Evolutionary conservation across 1,284 basidiomycete species (phyloP).

Genomic region (Coriolopsis trogii): DNA sequence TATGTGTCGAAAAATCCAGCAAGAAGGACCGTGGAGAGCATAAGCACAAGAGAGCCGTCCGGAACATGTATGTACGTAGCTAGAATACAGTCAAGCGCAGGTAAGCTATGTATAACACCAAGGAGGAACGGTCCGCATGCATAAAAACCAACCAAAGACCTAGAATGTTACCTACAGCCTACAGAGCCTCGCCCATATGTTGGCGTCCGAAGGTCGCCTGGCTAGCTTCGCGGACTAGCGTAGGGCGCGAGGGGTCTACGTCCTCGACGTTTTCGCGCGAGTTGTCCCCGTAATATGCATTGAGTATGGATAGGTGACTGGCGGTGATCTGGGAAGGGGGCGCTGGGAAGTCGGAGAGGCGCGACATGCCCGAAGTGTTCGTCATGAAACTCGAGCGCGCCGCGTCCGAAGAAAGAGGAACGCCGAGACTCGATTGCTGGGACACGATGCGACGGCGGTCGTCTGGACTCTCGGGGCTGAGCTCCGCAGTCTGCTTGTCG

Average conservation of each 20-base stretch:
- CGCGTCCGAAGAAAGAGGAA: constrained; percentile 43
- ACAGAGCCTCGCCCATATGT: constrained; percentile 33
- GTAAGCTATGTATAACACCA: background rate
- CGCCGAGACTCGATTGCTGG: constrained; percentile 39
- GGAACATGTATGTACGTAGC: background rate
- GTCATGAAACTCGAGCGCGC: constrained; percentile 70
- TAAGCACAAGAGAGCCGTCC: constrained; percentile 6
- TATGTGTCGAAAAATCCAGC: constrained; percentile 1
- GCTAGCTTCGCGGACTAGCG: constrained; percentile 30
- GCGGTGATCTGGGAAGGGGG: constrained; percentile 45
- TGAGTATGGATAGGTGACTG: constrained; percentile 26
- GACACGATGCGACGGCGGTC: constrained; percentile 25
- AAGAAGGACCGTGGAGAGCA: constrained; percentile 9
- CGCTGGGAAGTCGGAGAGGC: constrained; percentile 73
- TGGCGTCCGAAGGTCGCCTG: constrained; percentile 29
- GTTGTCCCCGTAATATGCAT: constrained; percentile 26
- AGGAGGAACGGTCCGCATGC: background rate
- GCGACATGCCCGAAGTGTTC: constrained; percentile 55
- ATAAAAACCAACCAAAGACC: no score
- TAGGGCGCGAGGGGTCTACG: constrained; percentile 12
- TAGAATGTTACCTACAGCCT: background rate
- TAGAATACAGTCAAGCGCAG: constrained; percentile 8
- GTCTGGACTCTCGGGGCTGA: constrained; percentile 9
- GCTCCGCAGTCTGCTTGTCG: constrained; percentile 14
- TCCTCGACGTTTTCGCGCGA: constrained; percentile 17